phyloP scores from a whole-genome alignment of 2,329 filamentous ascomycete species.

The Calonectria pauciramosa region DNA sequence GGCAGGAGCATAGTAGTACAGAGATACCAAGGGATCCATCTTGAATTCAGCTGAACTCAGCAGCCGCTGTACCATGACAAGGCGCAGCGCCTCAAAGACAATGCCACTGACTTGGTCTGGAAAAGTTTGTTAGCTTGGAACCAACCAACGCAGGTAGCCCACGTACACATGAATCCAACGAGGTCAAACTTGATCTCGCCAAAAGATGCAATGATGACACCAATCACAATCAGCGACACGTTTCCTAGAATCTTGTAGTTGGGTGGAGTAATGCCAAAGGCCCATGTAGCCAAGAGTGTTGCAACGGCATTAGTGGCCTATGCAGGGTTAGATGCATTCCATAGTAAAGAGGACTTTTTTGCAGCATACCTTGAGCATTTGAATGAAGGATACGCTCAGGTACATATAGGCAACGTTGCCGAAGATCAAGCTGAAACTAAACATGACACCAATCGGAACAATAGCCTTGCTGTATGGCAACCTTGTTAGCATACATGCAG shows the following conservation, averaged over 20 bases:
- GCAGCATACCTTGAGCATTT: conserved; percentile 21
- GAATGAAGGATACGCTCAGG: conserved; percentile 27
- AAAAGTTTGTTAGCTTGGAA: background rate
- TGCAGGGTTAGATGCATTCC: background rate
- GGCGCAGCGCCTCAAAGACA: conserved; percentile 26
- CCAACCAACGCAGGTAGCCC: background rate
- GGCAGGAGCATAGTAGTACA: conserved; percentile 27
- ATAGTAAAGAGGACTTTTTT: background rate
- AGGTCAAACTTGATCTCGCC: conserved; percentile 26
- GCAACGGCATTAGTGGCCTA: conserved; percentile 27
- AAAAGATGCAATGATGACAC: conserved; percentile 26
- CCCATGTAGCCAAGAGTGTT: conserved; percentile 23
- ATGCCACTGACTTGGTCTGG: conserved; percentile 25
- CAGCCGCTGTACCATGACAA: conserved; percentile 26
- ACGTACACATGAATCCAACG: conserved; percentile 21
- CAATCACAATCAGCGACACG: conserved; percentile 17
- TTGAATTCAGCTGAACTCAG: conserved; percentile 29
- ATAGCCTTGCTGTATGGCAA: conserved; percentile 10
- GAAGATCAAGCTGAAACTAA: conserved; percentile 28
- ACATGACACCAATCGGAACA: conserved; percentile 25
- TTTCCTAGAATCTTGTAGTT: conserved; percentile 21
- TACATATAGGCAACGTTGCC: conserved; percentile 27
- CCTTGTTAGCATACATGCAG: background rate
- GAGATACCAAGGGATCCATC: conserved; percentile 26
- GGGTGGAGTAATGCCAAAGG: conserved; percentile 22